These are phyloP conservation scores for Capsella rubella DNA, from an alignment of 441 rosid species.

Conservation along the genomic window DNA sequence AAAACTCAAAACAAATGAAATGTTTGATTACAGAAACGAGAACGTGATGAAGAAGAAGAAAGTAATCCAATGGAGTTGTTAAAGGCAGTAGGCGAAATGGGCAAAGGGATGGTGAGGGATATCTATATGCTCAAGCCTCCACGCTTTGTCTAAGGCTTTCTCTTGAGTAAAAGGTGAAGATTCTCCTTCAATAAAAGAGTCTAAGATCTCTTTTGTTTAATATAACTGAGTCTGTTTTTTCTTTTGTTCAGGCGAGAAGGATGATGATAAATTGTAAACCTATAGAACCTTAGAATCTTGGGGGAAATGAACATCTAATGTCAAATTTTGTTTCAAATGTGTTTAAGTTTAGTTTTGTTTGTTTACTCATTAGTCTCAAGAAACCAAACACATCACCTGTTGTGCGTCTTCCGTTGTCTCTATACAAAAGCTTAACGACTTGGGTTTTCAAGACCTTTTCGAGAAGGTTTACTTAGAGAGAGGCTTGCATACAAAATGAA, in stretches of 20 bases:
- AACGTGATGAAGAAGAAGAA: conserved; percentile 49
- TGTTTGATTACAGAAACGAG: conserved; percentile 66
- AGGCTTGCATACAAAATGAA: background rate
- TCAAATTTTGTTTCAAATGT: background rate
- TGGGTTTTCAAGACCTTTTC: background rate
- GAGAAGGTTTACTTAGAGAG: background rate
- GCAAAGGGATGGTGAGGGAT: conserved; percentile 86
- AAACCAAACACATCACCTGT: background rate
- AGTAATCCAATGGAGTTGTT: conserved; percentile 57
- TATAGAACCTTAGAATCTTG: background rate
- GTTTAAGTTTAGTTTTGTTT: background rate
- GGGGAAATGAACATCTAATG: background rate
- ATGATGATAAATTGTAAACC: background rate
- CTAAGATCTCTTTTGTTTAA: background rate
- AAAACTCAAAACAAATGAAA: conserved; percentile 17
- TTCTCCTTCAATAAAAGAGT: background rate
- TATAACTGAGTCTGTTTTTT: background rate
- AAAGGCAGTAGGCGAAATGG: conserved; percentile 70
- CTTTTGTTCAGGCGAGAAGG: background rate
- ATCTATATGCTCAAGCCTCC: conserved; percentile 75
- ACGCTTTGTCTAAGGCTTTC: conserved; percentile 30
- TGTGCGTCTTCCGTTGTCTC: background rate
- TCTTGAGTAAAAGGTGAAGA: conserved; percentile 5
- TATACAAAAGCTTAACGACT: background rate
- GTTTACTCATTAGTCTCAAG: background rate